These are phyloP conservation scores for Piloderma croceum DNA, from an alignment of 768 basidiomycete species.

Conservation along the genomic window DNA sequence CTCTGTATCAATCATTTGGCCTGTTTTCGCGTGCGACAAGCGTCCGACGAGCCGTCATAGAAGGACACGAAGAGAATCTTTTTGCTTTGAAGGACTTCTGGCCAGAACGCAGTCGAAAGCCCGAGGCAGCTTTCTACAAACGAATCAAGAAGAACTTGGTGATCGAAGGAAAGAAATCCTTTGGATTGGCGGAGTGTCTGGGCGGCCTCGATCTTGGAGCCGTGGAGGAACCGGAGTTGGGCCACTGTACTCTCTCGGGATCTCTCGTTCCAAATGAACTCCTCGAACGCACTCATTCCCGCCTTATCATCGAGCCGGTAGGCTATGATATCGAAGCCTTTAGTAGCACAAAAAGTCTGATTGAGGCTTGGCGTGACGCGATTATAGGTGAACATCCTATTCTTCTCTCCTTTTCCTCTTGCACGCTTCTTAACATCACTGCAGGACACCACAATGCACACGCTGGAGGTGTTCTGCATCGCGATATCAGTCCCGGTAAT, in stretches of 20 bases:
- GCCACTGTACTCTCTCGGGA: no score
- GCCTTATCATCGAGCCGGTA: constrained; percentile 6
- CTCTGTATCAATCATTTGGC: constrained; percentile 1
- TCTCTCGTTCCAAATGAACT: no score
- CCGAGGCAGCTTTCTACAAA: constrained; percentile 10
- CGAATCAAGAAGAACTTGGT: not conserved
- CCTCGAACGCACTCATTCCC: constrained; percentile 6
- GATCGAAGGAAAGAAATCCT: not conserved
- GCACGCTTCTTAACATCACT: no score
- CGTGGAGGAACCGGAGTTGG: no score
- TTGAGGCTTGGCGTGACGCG: no score
- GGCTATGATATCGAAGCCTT: constrained; percentile 3
- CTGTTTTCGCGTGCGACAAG: constrained; percentile 7
- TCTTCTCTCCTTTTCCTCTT: no score
- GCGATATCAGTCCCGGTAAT: constrained; percentile 5
- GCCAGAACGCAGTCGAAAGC: constrained; percentile 5
- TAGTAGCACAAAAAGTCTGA: not conserved
- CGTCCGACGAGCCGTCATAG: not conserved
- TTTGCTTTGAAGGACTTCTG: constrained; percentile 11
- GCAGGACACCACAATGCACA: not conserved
- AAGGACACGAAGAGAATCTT: no score
- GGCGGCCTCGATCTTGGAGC: constrained; percentile 9
- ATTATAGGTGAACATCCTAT: no score
- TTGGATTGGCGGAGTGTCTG: constrained; percentile 6
- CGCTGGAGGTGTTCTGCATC: constrained; percentile 7